Evolutionary conservation across 2,329 filamentous ascomycete genomes (phyloP), one percentile per base, ranked within the genome.

Genomic region (Aurifilum marmelostoma): DNA sequence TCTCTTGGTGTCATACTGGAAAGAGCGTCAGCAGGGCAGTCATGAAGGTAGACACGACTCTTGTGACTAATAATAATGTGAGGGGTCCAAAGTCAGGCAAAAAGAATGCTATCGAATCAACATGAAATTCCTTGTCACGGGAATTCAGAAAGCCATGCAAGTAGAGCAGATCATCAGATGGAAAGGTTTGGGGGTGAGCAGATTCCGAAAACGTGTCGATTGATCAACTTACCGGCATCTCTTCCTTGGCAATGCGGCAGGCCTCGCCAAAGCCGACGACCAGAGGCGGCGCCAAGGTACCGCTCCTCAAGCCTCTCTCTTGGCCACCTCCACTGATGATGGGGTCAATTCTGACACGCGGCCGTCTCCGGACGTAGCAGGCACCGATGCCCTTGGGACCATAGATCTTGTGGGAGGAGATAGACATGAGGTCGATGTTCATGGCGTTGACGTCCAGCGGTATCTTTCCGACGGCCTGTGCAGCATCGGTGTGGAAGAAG

Each of bases 401-500:
- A 78, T 99, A 99, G 67, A 99, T 97, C 83, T 99, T 99, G 83
- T 99, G 96, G 39, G 93, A 94, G 11, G 96, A 98, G 71, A 99
- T 97, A 39, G 95, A 98, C 95, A 99, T 97, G 77, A 99, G 83
- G 78, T 99, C 96, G 73, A 99, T 91, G 80, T 97, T 97, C 93
- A 97, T 95, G 80, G 93, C 92, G 80, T 98, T 97, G 77, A 99
- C 96, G 76, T 97, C 94, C 62, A 99, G 83, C 0, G 94, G 93
- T 63, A 99, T 97, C 85, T 99, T 99, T 77, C 96, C 96, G n/a
- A 98, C 94, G 21, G 96, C 96, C 83, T 99, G 96, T 1, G 96
- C 96, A 65, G 87, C 96, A 79, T 99, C 96, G 32, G 94, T 97
- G 82, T 99, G 96, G 88, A 99, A 99, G 82, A 97, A 99, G 59